Evolutionary conservation across 2,329 filamentous ascomycete genomes (phyloP).

Genomic region (Colletotrichum simmondsii): DNA sequence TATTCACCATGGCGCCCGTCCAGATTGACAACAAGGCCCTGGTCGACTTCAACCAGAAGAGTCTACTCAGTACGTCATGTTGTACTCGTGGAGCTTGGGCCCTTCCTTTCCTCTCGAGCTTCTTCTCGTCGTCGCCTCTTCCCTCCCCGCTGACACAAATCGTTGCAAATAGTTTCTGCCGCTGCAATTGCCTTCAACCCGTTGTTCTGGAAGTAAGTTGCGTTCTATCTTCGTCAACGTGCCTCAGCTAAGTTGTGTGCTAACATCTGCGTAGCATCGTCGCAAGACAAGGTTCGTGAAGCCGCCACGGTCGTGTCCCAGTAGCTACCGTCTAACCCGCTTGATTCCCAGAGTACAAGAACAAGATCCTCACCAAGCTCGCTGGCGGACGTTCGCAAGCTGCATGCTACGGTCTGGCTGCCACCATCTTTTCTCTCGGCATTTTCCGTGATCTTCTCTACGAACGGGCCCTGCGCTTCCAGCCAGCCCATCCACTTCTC

Average conservation of each 20-base stretch:
- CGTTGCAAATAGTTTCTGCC: conserved; percentile 75
- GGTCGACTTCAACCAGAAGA: conserved; percentile 75
- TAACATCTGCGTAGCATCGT: conserved; percentile 72
- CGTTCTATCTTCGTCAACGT: not conserved
- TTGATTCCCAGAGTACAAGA: conserved; percentile 80
- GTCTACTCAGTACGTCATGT: conserved; percentile 69
- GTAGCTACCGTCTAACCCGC: conserved; percentile 2
- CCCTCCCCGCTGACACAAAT: conserved; percentile 30
- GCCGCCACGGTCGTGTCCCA: conserved; percentile 10
- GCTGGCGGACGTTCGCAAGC: conserved; percentile 81
- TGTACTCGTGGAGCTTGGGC: conserved; percentile 28
- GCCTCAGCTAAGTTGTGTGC: conserved; percentile 37
- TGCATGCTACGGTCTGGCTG: conserved; percentile 91
- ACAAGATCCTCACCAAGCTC: conserved; percentile 87
- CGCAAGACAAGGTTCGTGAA: conserved; percentile 77
- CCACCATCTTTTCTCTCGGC: conserved; percentile 90
- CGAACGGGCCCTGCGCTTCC: conserved; percentile 81
- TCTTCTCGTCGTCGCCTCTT: conserved; percentile 2
- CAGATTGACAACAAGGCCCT: conserved; percentile 52
- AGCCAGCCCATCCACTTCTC: conserved; percentile 81
- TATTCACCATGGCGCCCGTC: conserved; percentile 49
- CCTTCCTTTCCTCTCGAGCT: not conserved
- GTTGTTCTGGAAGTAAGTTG: conserved; percentile 97
- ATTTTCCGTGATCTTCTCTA: conserved; percentile 90
- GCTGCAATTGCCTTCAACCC: conserved; percentile 92